Evolutionary conservation across 225 moss, liverwort and hornwort genomes (phyloP), one percentile per base, ranked within the genome.

Genomic region (Rhytidiadelphus loreus): DNA sequence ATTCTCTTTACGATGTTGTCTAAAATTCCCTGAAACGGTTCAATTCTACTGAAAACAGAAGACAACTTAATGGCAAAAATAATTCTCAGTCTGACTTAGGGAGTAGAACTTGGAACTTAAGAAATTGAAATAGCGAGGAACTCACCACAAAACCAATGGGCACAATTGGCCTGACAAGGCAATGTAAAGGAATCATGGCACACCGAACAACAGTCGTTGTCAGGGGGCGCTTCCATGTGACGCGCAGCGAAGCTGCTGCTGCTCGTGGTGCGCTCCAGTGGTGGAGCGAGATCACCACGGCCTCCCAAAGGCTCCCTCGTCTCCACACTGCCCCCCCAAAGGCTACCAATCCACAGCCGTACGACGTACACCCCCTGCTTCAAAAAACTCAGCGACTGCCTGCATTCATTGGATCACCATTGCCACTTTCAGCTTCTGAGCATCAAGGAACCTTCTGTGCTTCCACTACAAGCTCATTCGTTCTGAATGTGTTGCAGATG

Each of bases 121-220:
- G 85, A 14, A 61, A n/a, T 85, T 32, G 15, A 52, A 75, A 74
- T 20, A 37, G n/a, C 28, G 15, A 59, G 70, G 21, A 13, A 78
- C 91, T 92, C 85, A 96, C 96, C 97, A 88, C 98, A 98, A 88
- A 98, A 98, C 98, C 98, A 98, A 87, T 98, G 98, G 70, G 98
- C 96, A 72, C 98, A 98, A 86, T 98, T 98, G 71, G 98, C 97
- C 92, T 98, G 98, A 86, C 95, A 97, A 57, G 96, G 97, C 89
- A 98, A 88, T 52, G 91, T 96, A 85, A 97, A 98, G 82, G 92
- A 90, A 91, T 98, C 97, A 94, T 96, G 96, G 90, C 97, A 98
- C 77, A 98, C 97, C 61, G 98, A 95, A 88, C 98, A 98, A 85
- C 93, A 94, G 86, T 98, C 98, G 73, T 96, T 96, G 59, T 95